These are phyloP conservation scores for Bipolaris cookei DNA, from an alignment of 2,329 filamentous ascomycete genomes.

Conservation along the genomic window DNA sequence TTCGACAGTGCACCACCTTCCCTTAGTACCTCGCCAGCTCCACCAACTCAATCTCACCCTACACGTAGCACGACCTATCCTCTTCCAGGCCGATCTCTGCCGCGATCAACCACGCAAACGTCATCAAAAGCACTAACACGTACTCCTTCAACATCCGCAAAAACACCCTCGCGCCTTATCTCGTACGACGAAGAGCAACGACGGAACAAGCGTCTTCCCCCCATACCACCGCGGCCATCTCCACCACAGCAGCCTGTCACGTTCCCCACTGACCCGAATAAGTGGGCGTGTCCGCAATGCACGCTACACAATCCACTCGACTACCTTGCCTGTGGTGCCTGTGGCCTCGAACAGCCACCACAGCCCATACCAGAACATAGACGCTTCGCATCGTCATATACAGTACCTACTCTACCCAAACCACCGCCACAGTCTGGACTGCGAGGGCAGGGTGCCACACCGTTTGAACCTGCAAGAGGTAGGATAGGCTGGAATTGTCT, in stretches of 20 bases:
- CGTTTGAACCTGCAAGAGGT: slow-evolving; percentile 53
- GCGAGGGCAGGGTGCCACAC: slow-evolving; percentile 40
- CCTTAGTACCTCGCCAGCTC: slow-evolving; percentile 55
- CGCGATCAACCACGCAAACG: slow-evolving; percentile 41
- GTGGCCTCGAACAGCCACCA: slow-evolving; percentile 61
- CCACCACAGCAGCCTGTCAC: slow-evolving; percentile 15
- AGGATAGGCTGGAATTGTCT: slow-evolving; percentile 66
- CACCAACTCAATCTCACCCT: slow-evolving; percentile 12
- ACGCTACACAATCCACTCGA: slow-evolving; percentile 67
- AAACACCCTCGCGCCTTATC: slow-evolving; percentile 33
- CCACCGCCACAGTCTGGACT: slow-evolving; percentile 41
- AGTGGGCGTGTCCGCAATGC: slow-evolving; percentile 67
- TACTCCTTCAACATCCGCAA: slow-evolving; percentile 15
- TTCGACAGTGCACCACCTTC: slow-evolving; percentile 54
- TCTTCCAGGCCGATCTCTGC: slow-evolving; percentile 39
- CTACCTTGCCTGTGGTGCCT: slow-evolving; percentile 67
- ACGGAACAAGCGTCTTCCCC: slow-evolving; percentile 33
- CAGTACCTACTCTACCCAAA: slow-evolving; percentile 35
- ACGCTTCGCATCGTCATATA: slow-evolving; percentile 34
- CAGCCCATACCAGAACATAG: slow-evolving; percentile 45
- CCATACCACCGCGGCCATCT: slow-evolving; percentile 41
- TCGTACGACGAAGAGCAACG: slow-evolving; percentile 35
- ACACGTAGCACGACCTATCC: slow-evolving; percentile 24
- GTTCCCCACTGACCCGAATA: slow-evolving; percentile 42
- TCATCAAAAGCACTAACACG: slow-evolving; percentile 16